Evolutionary conservation across 192 early-diverging fungal species (phyloP).

Genomic region (Umbelopsis vinacea): DNA sequence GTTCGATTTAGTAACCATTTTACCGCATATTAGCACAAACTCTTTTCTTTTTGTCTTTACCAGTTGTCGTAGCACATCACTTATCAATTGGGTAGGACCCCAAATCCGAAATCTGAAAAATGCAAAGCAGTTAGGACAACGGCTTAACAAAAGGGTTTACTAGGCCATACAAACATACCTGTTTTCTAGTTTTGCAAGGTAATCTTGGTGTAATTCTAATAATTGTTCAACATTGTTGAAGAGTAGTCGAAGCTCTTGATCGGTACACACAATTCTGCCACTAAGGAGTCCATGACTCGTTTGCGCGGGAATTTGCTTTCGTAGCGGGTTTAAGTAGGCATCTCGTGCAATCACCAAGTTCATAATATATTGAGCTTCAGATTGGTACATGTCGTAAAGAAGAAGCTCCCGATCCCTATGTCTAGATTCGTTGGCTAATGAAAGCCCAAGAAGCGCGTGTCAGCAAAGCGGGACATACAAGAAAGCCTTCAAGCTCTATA

Average conservation of each 20-base stretch:
- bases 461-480: background rate
- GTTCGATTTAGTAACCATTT: background rate
- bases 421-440: conserved; percentile 8
- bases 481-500: background rate
- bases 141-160: too few species aligned
- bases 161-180: background rate
- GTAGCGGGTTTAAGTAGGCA: background rate
- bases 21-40: background rate
- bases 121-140: background rate
- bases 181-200: conserved; percentile 14
- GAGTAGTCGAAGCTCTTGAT: conserved; percentile 21
- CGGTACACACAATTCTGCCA: conserved; percentile 26
- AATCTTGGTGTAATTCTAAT: conserved; percentile 17
- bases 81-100: conserved; percentile 30
- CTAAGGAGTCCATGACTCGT: conserved; percentile 19
- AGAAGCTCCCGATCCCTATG: background rate
- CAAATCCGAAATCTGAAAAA: conserved; percentile 27
- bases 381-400: conserved; percentile 6
- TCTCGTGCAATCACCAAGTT: background rate
- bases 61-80: conserved; percentile 21
- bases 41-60: background rate
- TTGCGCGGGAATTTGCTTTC: conserved; percentile 13
- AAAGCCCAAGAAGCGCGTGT: background rate
- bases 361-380: conserved; percentile 7
- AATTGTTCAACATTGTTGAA: conserved; percentile 24